Evolutionary conservation across 305 asterid species (phyloP).

Genomic region (Galium porrigens): DNA sequence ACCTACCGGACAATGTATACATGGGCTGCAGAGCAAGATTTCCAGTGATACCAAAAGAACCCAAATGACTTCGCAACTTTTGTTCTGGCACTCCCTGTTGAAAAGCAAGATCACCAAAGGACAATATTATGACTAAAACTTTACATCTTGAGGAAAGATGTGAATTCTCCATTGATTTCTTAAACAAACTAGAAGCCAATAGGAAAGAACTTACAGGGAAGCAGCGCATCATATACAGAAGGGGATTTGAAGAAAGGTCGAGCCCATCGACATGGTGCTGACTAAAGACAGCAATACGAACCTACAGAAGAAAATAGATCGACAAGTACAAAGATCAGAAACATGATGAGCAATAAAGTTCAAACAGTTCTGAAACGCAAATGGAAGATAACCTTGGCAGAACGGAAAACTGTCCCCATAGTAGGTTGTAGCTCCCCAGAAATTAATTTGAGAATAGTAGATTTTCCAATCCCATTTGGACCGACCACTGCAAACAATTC

Average conservation of each 20-base stretch:
- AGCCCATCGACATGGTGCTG: constrained; percentile 98
- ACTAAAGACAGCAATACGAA: constrained; percentile 89
- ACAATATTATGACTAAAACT: not conserved
- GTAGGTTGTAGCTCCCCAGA: constrained; percentile 95
- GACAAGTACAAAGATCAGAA: constrained; percentile 3
- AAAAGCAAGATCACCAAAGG: constrained; percentile 11
- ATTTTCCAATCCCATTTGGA: constrained; percentile 95
- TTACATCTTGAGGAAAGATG: not conserved
- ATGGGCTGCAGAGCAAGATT: constrained; percentile 98
- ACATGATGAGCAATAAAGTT: not conserved
- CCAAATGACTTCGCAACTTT: constrained; percentile 84
- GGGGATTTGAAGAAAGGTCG: constrained; percentile 92
- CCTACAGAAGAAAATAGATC: constrained; percentile 29
- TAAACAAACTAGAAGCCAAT: not conserved
- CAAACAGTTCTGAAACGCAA: not conserved
- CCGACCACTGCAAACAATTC: constrained; percentile 73
- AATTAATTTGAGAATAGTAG: constrained; percentile 83
- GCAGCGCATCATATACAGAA: constrained; percentile 97
- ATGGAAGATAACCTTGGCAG: constrained; percentile 62
- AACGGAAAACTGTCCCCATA: constrained; percentile 93
- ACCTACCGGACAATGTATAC: constrained; percentile 86
- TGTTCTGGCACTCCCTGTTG: constrained; percentile 96
- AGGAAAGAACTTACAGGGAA: constrained; percentile 54
- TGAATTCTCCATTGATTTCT: not conserved
- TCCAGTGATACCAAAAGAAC: constrained; percentile 93